Base-by-base conservation (phyloP, 2,329 filamentous ascomycete species). In the Endoconidiophora polonica region DNA sequence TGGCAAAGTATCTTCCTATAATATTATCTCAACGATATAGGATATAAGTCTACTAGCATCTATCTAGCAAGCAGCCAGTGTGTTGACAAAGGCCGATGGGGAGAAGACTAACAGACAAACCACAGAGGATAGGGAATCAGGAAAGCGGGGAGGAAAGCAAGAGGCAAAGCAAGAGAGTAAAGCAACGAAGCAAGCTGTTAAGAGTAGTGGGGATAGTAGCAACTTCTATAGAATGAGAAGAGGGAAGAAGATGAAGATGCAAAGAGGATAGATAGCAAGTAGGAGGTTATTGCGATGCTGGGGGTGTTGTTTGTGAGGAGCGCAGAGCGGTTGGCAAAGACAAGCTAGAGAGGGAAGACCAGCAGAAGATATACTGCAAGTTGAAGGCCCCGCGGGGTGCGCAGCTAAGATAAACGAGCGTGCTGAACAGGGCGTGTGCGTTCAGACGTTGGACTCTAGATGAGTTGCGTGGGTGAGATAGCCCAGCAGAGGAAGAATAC, bases 151-250 rank as follows among this genome's bases (percentile, higher is more conserved):
- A 53, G 44, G 53, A 43, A 49, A 52, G 51, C 43, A 53, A 49
- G 52, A 43, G 51, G 43, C 33, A 52, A 46, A 55, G 52, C 53
- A 52, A 46, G 29, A 18, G 40, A 53, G 44, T 52, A 43, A 49
- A 52, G 51, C 43, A 53, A 49, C 43, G 52, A 43, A 52, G 43
- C 33, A 52, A 46, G 55, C 50, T 53, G 16, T 18, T 18, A 18
- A 52, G 44, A 26, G 53, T 46, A 49, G 53, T 53, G 52, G 54
- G 54, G 49, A 39, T 52, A 53, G 52, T 2, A 46, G 23, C 12
- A 50, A 48, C 42, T 16, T 23, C 54, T n/a, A 45, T 20, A 50
- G 16, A 18, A 40, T 26, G 18, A 38, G 6, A 16, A 50, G 23
- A 45, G 26, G 16, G 23, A 45, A 26, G 16, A n/a, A n/a, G 7